These are phyloP conservation scores for Pythium aphanidermatum DNA, from an alignment of 352 stramenopile genomes.

Conservation along the genomic window DNA sequence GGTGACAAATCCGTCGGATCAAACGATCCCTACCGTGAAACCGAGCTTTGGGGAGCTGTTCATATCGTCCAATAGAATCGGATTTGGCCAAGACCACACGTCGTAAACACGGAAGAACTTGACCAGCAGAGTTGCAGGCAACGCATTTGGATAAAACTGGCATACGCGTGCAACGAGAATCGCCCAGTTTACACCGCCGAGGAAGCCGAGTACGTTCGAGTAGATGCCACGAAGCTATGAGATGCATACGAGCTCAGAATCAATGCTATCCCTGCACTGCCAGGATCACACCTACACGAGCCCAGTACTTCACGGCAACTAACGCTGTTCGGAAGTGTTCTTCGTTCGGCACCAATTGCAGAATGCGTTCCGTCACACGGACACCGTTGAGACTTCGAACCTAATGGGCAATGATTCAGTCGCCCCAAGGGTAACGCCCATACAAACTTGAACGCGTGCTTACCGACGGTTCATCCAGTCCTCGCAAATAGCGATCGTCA, in stretches of 20 bases:
- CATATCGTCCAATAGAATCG: constrained; percentile 81
- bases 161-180: constrained; percentile 96
- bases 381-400: constrained; percentile 94
- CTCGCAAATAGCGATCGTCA: constrained; percentile 65
- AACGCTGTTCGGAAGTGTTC: constrained; percentile 88
- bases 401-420: constrained; percentile 9
- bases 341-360: constrained; percentile 85
- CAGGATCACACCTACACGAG: constrained; percentile 54
- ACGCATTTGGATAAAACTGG: constrained; percentile 85
- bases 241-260: too few species aligned
- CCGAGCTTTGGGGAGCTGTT: constrained; percentile 41
- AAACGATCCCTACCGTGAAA: constrained; percentile 47
- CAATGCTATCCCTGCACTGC: too few species aligned
- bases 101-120: constrained; percentile 96
- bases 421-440: too few species aligned
- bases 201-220: constrained; percentile 98
- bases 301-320: constrained; percentile 89
- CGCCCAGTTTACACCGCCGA: constrained; percentile 98
- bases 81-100: constrained; percentile 95
- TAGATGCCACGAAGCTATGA: constrained; percentile 95
- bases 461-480: constrained; percentile 89
- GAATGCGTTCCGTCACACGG: constrained; percentile 93
- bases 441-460: neutral
- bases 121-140: constrained; percentile 82
- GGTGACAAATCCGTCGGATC: too few species aligned